A percentile compares a stretch with the other conserved stretches of the same genome.
Conservation (phyloP, 495 filamentous ascomycete species). For the Aspergillus hancockii region DNA sequence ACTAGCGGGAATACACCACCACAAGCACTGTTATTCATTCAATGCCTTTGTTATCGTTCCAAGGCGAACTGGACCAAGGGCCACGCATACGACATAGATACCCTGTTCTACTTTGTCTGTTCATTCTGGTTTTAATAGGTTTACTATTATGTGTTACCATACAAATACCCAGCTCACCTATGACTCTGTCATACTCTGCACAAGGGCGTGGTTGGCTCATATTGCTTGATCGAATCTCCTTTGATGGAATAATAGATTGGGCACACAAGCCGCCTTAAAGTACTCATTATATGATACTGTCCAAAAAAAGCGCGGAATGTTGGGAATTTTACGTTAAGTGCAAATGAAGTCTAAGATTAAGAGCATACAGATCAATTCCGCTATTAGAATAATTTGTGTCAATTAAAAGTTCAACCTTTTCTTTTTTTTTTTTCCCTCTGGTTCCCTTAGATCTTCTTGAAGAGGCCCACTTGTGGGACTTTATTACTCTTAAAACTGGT, state of each 20-base stretch:
- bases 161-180: background rate
- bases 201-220: background rate
- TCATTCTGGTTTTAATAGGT: conserved; percentile 12
- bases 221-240: background rate
- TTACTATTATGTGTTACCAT: background rate
- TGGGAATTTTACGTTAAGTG: background rate
- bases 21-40: conserved; percentile 21
- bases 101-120: conserved; percentile 24
- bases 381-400: background rate
- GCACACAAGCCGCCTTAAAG: background rate
- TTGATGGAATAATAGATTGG: background rate
- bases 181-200: background rate
- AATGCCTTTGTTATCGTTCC: conserved; percentile 15
- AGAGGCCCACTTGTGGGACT: too few relatives aligned
- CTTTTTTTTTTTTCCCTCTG: background rate
- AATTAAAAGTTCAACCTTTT: background rate
- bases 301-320: background rate
- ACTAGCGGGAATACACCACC: conserved; percentile 19
- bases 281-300: background rate
- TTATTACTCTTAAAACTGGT: too few relatives aligned
- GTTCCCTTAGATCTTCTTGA: conserved; percentile 2
- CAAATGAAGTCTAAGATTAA: background rate
- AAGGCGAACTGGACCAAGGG: conserved; percentile 28
- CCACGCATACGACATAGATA: conserved; percentile 47
- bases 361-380: background rate